These are phyloP conservation scores for Diaporthe citri DNA, from an alignment of 2,329 filamentous ascomycete genomes.

Conservation along the genomic window DNA sequence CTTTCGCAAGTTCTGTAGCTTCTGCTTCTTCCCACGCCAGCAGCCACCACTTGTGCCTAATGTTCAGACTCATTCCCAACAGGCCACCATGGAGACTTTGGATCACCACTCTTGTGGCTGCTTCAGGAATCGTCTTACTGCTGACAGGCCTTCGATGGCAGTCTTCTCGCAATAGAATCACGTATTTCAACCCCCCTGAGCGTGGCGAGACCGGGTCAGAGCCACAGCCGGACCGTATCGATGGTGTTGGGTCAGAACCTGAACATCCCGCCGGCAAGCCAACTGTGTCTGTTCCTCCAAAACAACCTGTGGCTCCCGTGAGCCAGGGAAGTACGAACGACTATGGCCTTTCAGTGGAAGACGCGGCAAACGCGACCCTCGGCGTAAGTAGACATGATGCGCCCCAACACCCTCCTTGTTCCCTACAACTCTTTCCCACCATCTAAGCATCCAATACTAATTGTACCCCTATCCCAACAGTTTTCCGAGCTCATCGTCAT, in stretches of 20 bases:
- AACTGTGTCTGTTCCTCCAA: neutral
- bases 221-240: neutral
- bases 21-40: neutral
- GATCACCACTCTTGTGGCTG: neutral
- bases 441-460: neutral
- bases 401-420: no score
- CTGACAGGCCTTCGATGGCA: slow-evolving; percentile 8
- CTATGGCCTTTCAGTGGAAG: neutral
- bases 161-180: neutral
- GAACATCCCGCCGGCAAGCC: neutral
- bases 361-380: slow-evolving; percentile 5
- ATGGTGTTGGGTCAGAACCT: neutral
- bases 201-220: no score
- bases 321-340: neutral
- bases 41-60: neutral
- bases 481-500: neutral
- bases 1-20: slow-evolving; percentile 39
- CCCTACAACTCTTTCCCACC: neutral
- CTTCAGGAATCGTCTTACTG: neutral
- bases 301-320: neutral
- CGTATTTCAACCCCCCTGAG: neutral
- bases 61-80: neutral
- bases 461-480: neutral
- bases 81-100: neutral
- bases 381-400: neutral